Evolutionary conservation across 306 rosid genomes (phyloP).

Genomic region (Begonia masoniana): DNA sequence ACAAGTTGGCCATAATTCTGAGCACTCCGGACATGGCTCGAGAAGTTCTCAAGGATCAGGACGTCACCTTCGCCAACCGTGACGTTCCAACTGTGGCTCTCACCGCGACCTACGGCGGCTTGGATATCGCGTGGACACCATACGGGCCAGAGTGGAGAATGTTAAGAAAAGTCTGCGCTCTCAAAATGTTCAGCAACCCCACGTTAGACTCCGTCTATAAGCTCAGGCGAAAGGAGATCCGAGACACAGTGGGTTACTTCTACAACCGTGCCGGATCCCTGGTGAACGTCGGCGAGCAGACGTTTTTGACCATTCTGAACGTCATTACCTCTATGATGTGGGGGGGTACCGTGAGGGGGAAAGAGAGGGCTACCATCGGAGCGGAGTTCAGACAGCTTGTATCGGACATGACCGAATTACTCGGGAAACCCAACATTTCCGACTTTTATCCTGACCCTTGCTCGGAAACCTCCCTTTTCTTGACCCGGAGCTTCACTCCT

Average conservation of each 20-base stretch:
- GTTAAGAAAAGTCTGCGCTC: too few species aligned
- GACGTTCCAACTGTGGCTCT: not conserved
- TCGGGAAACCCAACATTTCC: constrained; percentile 4
- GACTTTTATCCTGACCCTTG: constrained; percentile 52
- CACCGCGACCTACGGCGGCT: not conserved
- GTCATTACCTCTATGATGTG: too few species aligned
- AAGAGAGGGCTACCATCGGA: not conserved
- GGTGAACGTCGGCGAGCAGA: too few species aligned
- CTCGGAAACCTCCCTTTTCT: constrained; percentile 59
- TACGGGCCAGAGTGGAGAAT: too few species aligned
- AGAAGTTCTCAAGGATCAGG: constrained; percentile 47
- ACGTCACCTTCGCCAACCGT: constrained; percentile 56
- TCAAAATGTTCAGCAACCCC: too few species aligned
- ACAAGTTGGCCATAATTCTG: constrained; percentile 30
- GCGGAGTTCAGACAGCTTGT: constrained; percentile 1
- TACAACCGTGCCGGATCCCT: too few species aligned
- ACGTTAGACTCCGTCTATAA: too few species aligned
- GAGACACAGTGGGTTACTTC: too few species aligned
- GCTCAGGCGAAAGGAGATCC: too few species aligned
- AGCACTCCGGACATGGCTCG: constrained; percentile 40
- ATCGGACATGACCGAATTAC: not conserved
- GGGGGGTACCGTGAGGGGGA: too few species aligned
- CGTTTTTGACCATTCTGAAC: too few species aligned
- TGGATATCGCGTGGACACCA: too few species aligned
- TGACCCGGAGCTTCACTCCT: constrained; percentile 63